A percentile compares a stretch with the other conserved stretches of the same genome.
These are phyloP conservation scores for Helichrysum umbraculigerum DNA, from an alignment of 129 eudicot species.

Conservation along the genomic window DNA sequence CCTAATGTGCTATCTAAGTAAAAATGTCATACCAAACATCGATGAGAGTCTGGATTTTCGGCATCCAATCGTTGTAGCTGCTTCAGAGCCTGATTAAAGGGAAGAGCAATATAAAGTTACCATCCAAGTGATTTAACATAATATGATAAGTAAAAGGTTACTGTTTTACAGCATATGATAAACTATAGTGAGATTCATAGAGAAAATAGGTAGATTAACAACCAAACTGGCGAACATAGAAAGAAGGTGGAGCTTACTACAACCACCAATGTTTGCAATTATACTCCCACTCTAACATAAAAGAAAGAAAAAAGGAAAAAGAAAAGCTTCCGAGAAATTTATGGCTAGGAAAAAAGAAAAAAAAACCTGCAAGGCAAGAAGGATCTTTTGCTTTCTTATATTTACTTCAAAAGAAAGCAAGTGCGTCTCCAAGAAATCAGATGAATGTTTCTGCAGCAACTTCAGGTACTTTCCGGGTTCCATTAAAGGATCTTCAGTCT, in stretches of 20 bases:
- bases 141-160: neutral
- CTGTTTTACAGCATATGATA: neutral
- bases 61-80: conserved; percentile 74
- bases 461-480: conserved; percentile 89
- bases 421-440: conserved; percentile 82
- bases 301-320: no score
- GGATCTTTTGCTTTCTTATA: conserved; percentile 82
- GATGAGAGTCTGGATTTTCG: conserved; percentile 71
- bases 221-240: neutral
- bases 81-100: conserved; percentile 46
- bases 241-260: neutral
- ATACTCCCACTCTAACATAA: neutral
- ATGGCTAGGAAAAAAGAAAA: conserved; percentile 13
- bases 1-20: neutral
- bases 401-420: conserved; percentile 89
- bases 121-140: neutral
- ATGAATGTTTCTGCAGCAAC: conserved; percentile 85
- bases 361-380: conserved; percentile 90
- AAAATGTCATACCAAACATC: conserved; percentile 67
- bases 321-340: neutral
- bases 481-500: conserved; percentile 89
- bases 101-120: conserved; percentile 10
- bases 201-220: neutral
- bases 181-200: neutral
- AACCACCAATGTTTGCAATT: neutral